phyloP scores from a whole-genome alignment of 2,329 filamentous ascomycete species.

The Chrysoporthe cubensis region DNA sequence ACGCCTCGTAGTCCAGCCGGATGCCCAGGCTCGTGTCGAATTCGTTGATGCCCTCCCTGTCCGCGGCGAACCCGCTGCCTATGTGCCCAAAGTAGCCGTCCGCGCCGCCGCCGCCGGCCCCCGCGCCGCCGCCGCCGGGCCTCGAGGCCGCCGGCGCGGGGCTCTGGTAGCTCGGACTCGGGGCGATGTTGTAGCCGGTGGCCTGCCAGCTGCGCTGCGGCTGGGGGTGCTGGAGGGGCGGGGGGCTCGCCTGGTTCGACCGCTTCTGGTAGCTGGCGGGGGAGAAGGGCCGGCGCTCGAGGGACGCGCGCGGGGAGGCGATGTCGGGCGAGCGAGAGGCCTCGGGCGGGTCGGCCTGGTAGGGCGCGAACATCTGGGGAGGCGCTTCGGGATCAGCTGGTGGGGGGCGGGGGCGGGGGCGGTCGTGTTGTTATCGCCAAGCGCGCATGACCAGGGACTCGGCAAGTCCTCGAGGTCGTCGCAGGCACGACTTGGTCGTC shows the following conservation, averaged over 20 bases:
- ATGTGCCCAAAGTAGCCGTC: constrained; percentile 47
- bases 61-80: constrained; percentile 40
- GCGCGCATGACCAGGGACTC: background rate
- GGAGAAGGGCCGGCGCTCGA: constrained; percentile 61
- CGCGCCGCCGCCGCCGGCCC: constrained; percentile 30
- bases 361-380: constrained; percentile 82
- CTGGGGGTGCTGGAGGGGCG: constrained; percentile 56
- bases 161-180: constrained; percentile 38
- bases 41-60: constrained; percentile 68
- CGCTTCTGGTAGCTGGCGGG: constrained; percentile 48
- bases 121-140: background rate
- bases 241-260: constrained; percentile 45
- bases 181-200: constrained; percentile 46
- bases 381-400: constrained; percentile 31
- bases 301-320: constrained; percentile 60
- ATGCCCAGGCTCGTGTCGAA: constrained; percentile 91
- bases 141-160: constrained; percentile 22
- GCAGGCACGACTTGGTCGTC: background rate
- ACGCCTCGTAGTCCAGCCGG: constrained; percentile 87
- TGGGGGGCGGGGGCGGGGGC: background rate
- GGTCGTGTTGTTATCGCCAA: background rate
- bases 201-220: constrained; percentile 59
- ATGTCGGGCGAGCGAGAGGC: constrained; percentile 72
- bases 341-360: constrained; percentile 91
- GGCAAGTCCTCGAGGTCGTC: background rate